Percentiles rank a stretch among this genome's conserved stretches.
phyloP scores from a whole-genome alignment of 1,284 basidiomycete genomes.

The Ceratorhiza oryzae-sativae region DNA sequence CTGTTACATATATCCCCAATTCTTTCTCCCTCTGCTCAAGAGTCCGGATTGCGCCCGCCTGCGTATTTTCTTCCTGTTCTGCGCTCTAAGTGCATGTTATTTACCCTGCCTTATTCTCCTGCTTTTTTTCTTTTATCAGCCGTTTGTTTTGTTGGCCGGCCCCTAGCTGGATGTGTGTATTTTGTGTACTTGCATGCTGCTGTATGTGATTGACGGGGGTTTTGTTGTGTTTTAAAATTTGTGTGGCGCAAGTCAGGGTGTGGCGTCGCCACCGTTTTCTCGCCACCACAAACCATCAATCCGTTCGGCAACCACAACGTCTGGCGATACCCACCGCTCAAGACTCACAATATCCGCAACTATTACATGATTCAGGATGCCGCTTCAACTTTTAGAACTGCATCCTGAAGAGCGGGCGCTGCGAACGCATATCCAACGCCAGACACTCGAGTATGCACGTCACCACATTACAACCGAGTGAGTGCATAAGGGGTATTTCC shows the following conservation, averaged over 20 bases:
- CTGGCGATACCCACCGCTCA: not conserved
- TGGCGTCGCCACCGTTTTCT: not conserved
- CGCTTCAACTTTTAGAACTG: not conserved
- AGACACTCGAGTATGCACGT: slow-evolving; percentile 25
- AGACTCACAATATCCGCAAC: too few relatives aligned
- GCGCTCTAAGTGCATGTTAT: not conserved
- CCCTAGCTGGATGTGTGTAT: slow-evolving; percentile 31
- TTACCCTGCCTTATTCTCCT: not conserved
- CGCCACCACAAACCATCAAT: not conserved
- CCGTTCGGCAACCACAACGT: not conserved
- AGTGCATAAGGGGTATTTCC: not conserved
- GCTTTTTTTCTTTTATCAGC: not conserved
- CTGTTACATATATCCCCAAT: slow-evolving; percentile 1
- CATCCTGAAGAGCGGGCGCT: slow-evolving; percentile 16
- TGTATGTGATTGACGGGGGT: slow-evolving; percentile 1
- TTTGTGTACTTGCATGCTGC: slow-evolving; percentile 35
- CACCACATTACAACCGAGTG: slow-evolving; percentile 30
- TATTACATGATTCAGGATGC: not conserved
- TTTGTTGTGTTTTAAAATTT: not conserved
- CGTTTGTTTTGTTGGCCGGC: not conserved
- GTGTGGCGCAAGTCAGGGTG: not conserved
- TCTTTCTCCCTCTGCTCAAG: not conserved
- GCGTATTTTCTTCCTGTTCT: not conserved
- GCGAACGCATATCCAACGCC: slow-evolving; percentile 23
- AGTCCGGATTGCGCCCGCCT: slow-evolving; percentile 25